Evolutionary conservation across 176 grass and related monocot genomes (phyloP).

Genomic region (Cenchrus fungigraminus): DNA sequence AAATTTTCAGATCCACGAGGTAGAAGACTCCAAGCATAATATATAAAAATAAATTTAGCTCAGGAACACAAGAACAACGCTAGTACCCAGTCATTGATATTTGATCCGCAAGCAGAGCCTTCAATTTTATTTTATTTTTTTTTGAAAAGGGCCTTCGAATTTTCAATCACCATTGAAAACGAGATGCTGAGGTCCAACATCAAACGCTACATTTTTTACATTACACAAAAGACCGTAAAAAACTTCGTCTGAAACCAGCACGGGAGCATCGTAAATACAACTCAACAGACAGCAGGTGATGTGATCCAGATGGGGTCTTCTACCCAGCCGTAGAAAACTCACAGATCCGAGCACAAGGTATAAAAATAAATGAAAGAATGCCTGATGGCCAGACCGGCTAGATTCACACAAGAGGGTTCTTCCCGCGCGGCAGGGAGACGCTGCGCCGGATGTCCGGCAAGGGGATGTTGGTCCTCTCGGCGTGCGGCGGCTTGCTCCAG

Average conservation of each 20-base stretch:
- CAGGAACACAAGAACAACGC: too few relatives aligned
- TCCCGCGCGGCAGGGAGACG: conserved; percentile 66
- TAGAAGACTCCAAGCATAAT: not conserved
- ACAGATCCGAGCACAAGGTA: not conserved
- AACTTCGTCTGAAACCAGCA: not conserved
- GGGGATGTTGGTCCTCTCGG: conserved; percentile 45
- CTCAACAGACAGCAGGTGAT: not conserved
- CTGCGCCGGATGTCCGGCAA: conserved; percentile 58
- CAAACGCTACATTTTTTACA: conserved; percentile 10
- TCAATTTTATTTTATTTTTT: too few relatives aligned
- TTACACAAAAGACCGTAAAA: not conserved
- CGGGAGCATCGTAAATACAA: not conserved
- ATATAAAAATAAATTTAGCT: too few relatives aligned
- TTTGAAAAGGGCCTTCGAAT: not conserved
- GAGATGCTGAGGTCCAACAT: not conserved
- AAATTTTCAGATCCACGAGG: not conserved
- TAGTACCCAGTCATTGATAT: not conserved
- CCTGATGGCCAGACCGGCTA: not conserved
- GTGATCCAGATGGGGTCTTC: conserved; percentile 18
- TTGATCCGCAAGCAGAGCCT: not conserved
- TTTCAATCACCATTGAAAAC: not conserved
- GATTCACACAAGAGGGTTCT: conserved; percentile 49
- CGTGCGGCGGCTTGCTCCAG: conserved; percentile 51
- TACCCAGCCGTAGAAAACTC: conserved; percentile 38
- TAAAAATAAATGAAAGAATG: conserved; percentile 38